phyloP scores from a whole-genome alignment of 2,329 filamentous ascomycete species.

The Aspergillus tamarii region DNA sequence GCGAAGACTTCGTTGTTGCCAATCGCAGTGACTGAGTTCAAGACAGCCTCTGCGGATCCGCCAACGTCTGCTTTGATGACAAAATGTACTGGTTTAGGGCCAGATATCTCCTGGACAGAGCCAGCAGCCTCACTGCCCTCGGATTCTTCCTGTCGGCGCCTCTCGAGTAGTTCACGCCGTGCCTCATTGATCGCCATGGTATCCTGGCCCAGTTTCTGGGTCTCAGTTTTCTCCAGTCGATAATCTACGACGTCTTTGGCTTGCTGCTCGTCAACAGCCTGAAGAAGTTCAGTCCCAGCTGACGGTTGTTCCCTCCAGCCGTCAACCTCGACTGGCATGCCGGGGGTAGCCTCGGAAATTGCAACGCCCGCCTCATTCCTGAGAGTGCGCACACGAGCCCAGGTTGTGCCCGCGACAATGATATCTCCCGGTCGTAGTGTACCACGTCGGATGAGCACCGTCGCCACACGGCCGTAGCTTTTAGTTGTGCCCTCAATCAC shows the following conservation, averaged over 20 bases:
- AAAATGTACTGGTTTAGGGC: constrained; percentile 70
- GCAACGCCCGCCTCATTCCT: constrained; percentile 80
- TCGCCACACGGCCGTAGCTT: constrained; percentile 80
- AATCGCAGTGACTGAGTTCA: constrained; percentile 73
- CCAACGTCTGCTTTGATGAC: constrained; percentile 91
- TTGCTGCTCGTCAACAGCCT: constrained; percentile 76
- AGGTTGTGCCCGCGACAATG: constrained; percentile 85
- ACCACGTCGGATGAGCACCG: constrained; percentile 83
- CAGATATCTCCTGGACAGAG: constrained; percentile 47
- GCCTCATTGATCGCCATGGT: constrained; percentile 77
- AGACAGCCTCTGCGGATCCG: constrained; percentile 89
- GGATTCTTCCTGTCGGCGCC: constrained; percentile 39
- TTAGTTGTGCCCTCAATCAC: constrained; percentile 91
- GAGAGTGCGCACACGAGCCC: constrained; percentile 81
- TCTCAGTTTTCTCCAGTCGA: constrained; percentile 71
- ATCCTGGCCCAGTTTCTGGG: constrained; percentile 66
- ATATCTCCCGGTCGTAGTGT: constrained; percentile 80
- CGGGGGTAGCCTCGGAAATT: constrained; percentile 75
- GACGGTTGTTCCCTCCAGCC: constrained; percentile 90
- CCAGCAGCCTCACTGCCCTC: constrained; percentile 38
- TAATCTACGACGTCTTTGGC: constrained; percentile 79
- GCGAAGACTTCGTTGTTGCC: constrained; percentile 83
- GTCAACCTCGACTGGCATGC: constrained; percentile 87
- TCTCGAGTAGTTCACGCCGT: constrained; percentile 63
- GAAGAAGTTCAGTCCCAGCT: constrained; percentile 84